phyloP scores from a whole-genome alignment of 176 grass and related monocot genomes.

The Carex scoparia region DNA sequence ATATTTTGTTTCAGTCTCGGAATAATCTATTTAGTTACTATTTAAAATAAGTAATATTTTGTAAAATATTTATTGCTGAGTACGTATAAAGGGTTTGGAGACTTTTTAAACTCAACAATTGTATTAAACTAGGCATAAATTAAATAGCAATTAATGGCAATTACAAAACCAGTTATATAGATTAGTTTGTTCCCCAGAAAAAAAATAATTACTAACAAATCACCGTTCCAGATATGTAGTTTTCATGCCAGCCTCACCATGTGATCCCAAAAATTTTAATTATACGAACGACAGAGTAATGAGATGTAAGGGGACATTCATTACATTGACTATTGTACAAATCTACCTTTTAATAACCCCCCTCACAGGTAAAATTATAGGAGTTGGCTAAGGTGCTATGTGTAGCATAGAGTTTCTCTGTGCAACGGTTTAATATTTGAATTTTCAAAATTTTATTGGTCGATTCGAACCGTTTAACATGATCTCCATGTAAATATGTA shows the following conservation, averaged over 20 bases:
- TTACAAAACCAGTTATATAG: not conserved
- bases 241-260: not conserved
- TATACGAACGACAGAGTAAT: conserved; percentile 39
- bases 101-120: not conserved
- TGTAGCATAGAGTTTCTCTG: no score
- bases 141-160: not conserved
- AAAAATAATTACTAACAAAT: not conserved
- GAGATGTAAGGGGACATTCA: conserved; percentile 85
- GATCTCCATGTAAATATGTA: no score
- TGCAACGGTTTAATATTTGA: no score
- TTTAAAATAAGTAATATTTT: not conserved
- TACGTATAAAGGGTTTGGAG: not conserved
- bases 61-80: not conserved
- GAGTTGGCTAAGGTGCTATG: no score
- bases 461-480: no score
- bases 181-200: not conserved
- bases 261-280: not conserved
- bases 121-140: not conserved
- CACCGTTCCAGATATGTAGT: not conserved
- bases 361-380: not conserved
- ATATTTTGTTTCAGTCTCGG: not conserved
- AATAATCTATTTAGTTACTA: not conserved
- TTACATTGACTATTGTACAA: conserved; percentile 55
- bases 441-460: no score
- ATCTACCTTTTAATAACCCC: not conserved